A percentile compares a stretch with the other conserved stretches of the same genome.
Conservation (phyloP, 1,284 basidiomycete genomes). For the Cryptococcus amylolentus region DNA sequence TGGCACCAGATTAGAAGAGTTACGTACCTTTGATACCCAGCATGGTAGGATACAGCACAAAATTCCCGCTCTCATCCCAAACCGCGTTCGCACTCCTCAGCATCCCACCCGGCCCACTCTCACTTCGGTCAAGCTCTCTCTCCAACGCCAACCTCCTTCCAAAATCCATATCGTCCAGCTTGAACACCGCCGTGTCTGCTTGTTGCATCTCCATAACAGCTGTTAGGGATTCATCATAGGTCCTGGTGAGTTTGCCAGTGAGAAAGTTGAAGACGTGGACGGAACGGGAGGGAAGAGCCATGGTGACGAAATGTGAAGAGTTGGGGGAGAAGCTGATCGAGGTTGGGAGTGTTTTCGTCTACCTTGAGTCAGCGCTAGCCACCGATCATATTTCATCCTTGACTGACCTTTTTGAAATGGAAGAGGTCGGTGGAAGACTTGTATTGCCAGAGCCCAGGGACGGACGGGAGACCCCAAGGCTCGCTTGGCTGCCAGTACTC, state of each 20-base stretch:
- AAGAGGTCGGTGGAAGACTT: constrained; percentile 92
- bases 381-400: not conserved
- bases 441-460: constrained; percentile 79
- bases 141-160: constrained; percentile 90
- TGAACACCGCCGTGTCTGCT: constrained; percentile 82
- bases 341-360: constrained; percentile 88
- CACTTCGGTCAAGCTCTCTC: constrained; percentile 69
- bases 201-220: constrained; percentile 97
- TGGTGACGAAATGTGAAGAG: constrained; percentile 80
- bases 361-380: not conserved
- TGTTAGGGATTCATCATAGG: constrained; percentile 89
- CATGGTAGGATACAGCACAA: constrained; percentile 87
- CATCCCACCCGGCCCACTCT: constrained; percentile 44
- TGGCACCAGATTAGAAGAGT: not conserved
- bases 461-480: constrained; percentile 76
- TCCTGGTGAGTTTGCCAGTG: constrained; percentile 80
- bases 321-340: constrained; percentile 88
- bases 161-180: constrained; percentile 99
- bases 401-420: constrained; percentile 89
- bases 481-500: constrained; percentile 94
- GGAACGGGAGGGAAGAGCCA: constrained; percentile 87
- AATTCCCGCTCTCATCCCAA: constrained; percentile 96
- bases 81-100: constrained; percentile 72
- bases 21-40: constrained; percentile 89
- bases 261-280: constrained; percentile 91